Evolutionary conservation across 108 stramenopile species (phyloP).

Genomic region (Asterionellopsis glacialis): DNA sequence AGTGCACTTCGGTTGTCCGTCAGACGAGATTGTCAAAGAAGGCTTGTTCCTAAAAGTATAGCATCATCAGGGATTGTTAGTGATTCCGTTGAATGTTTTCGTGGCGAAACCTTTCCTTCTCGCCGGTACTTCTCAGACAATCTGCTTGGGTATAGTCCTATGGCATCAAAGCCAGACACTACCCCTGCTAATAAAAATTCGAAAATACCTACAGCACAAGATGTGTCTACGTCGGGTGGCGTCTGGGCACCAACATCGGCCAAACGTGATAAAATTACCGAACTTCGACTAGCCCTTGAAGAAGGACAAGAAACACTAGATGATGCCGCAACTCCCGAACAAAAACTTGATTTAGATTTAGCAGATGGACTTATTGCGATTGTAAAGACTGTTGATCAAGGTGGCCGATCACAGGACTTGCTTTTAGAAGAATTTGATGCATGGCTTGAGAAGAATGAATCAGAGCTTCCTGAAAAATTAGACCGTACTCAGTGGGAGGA

Average conservation of each 20-base stretch:
- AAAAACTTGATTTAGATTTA: conserved; percentile 73
- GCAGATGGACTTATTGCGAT: conserved; percentile 74
- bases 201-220: conserved; percentile 38
- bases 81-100: too few relatives aligned
- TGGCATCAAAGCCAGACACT: conserved; percentile 23
- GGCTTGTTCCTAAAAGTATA: too few relatives aligned
- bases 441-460: not conserved
- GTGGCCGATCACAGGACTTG: too few relatives aligned
- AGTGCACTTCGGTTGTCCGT: too few relatives aligned
- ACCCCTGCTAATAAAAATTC: not conserved
- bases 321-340: conserved; percentile 53
- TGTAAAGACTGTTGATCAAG: conserved; percentile 41
- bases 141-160: conserved; percentile 71
- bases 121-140: conserved; percentile 43
- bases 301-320: conserved; percentile 57
- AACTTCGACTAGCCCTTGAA: conserved; percentile 50
- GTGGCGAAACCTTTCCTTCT: too few relatives aligned
- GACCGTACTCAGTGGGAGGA: conserved; percentile 15
- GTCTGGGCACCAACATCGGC: conserved; percentile 85
- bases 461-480: conserved; percentile 5
- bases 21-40: too few relatives aligned
- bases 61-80: too few relatives aligned
- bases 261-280: conserved; percentile 79
- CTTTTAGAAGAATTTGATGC: conserved; percentile 7
- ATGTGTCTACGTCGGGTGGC: conserved; percentile 71